Base-by-base conservation (phyloP, 1,284 basidiomycete species). In the Moniliella sp. region DNA sequence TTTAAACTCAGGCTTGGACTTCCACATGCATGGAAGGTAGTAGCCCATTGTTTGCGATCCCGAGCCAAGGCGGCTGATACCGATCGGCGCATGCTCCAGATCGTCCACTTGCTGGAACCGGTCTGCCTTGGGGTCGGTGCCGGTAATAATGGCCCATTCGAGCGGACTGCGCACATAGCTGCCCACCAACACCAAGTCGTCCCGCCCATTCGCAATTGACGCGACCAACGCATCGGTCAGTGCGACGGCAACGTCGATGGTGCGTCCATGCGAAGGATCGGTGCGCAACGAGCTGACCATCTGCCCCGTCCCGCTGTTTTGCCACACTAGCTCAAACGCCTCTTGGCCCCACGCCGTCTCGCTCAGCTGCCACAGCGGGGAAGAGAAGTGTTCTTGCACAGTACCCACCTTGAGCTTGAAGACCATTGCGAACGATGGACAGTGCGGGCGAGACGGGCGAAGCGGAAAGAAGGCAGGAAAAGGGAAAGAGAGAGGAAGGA, bases 161-260 rank as follows among this genome's bases (percentile, higher is more conserved):
- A 57, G 47, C 10, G 44, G 44, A 28, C 43, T 55, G 3, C 48
- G 72, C 31, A 94, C 86, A 57, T 86, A 94, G 53, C 78, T 80
- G 2, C 88, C 86, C 2, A 88, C 75, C 10, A 94, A 74, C 59
- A 78, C 82, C 64, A 91, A 94, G 10, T 76, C 73, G 32, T 69
- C 69, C 0, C 78, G 77, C 0, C 82, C 80, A 27, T 58, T 60
- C 8, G 81, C 82, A 32, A 93, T 80, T 0, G 86, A 88, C 28
- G 83, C 78, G 44, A 93, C 84, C 23, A 94, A 66, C 0, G 81
- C 74, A 59, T 93, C 88, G 0, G 88, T 94, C 32, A 97, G 71
- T 0, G 86, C 88, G 42, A 82, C 80, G 37, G 36, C 55, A 0
- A 55, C 48, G 19, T 58, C 55, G 19, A 58, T 58, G 26, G 39